Conservation (phyloP, 331 rosid genomes). For the Prunus yedoensis region DNA sequence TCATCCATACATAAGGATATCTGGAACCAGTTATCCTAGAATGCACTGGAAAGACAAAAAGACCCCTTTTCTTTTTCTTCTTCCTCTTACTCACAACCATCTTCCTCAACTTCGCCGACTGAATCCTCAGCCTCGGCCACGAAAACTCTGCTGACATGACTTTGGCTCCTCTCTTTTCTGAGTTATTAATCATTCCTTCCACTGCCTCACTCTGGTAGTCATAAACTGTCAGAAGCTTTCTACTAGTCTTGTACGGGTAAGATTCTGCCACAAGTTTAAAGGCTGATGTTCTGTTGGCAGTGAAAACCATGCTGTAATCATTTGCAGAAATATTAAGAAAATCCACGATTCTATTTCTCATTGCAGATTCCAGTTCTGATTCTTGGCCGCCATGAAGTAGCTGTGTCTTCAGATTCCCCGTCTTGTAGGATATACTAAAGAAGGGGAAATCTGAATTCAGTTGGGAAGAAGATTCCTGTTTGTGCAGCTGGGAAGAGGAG, state of each 20-base stretch:
- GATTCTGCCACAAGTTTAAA: conserved; percentile 81
- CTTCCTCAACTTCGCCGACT: conserved; percentile 60
- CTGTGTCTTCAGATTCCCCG: conserved; percentile 64
- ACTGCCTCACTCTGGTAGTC: conserved; percentile 87
- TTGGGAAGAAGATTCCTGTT: conserved; percentile 35
- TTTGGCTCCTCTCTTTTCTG: conserved; percentile 73
- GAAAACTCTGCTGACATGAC: conserved; percentile 77
- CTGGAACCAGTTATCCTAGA: conserved; percentile 87
- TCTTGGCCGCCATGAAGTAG: conserved; percentile 71
- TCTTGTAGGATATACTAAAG: conserved; percentile 61
- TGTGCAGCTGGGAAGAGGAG: conserved; percentile 66
- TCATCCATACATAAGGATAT: conserved; percentile 89
- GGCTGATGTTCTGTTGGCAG: conserved; percentile 89
- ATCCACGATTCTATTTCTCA: conserved; percentile 65
- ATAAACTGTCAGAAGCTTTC: conserved; percentile 76
- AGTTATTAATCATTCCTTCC: conserved; percentile 57
- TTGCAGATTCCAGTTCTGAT: conserved; percentile 63
- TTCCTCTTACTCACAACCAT: conserved; percentile 59
- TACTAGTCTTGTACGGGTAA: conserved; percentile 58
- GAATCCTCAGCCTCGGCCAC: conserved; percentile 86
- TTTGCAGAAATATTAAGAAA: conserved; percentile 63
- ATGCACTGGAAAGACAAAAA: conserved; percentile 82
- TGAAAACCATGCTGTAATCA: conserved; percentile 86
- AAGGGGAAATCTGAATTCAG: conserved; percentile 53
- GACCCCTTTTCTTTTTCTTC: conserved; percentile 61